A percentile compares a stretch with the other conserved stretches of the same genome.
Conservation (phyloP, 1,284 basidiomycete species). For the Ceratobasidium theobromae region DNA sequence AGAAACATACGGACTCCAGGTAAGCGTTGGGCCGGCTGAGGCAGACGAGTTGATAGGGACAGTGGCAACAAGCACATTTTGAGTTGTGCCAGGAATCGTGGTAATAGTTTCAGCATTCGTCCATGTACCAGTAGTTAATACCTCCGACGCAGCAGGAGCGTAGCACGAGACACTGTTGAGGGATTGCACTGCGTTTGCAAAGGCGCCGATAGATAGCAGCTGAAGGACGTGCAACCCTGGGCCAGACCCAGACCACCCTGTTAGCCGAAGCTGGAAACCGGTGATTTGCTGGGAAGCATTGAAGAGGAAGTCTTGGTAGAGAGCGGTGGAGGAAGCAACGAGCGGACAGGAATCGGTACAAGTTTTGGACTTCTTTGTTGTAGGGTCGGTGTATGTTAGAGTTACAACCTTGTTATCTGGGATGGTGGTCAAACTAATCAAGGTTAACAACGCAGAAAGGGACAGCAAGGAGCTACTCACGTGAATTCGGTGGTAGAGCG, state of each 20-base stretch:
- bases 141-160: constrained; percentile 66
- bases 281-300: constrained; percentile 62
- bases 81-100: constrained; percentile 74
- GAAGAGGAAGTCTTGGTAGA: constrained; percentile 90
- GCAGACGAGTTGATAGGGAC: constrained; percentile 66
- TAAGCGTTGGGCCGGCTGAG: constrained; percentile 69
- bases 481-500: constrained; percentile 84
- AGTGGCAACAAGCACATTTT: constrained; percentile 70
- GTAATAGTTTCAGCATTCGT: constrained; percentile 61
- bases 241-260: constrained; percentile 71
- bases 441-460: constrained; percentile 17
- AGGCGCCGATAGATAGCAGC: constrained; percentile 87
- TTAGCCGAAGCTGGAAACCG: constrained; percentile 81
- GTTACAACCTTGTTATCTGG: constrained; percentile 84
- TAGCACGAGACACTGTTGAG: constrained; percentile 75
- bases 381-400: constrained; percentile 75
- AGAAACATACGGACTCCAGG: constrained; percentile 88
- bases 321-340: constrained; percentile 67
- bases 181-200: constrained; percentile 64
- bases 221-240: constrained; percentile 88
- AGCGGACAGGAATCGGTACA: constrained; percentile 74
- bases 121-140: constrained; percentile 71
- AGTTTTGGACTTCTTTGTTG: constrained; percentile 68
- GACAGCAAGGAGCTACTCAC: constrained; percentile 51
- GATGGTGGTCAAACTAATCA: constrained; percentile 71